Evolutionary conservation across 2,329 filamentous ascomycete species (phyloP).

Genomic region (Waltergamsia citrina): DNA sequence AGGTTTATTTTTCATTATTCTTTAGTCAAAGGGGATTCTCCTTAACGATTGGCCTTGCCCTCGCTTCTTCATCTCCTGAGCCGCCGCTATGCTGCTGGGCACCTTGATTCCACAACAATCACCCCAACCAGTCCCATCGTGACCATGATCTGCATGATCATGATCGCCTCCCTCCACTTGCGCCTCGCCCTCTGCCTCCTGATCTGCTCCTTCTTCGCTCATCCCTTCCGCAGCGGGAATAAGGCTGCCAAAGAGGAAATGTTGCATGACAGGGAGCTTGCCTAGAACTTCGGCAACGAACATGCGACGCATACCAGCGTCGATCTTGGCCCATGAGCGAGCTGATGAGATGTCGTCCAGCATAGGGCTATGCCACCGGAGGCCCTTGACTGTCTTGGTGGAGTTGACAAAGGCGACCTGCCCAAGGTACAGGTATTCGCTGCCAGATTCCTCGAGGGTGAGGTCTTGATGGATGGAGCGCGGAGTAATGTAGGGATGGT

Average conservation of each 20-base stretch:
- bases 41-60: constrained; percentile 51
- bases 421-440: constrained; percentile 82
- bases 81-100: constrained; percentile 85
- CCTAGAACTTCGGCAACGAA: constrained; percentile 86
- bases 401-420: constrained; percentile 92
- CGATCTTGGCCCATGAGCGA: constrained; percentile 85
- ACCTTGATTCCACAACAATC: constrained; percentile 98
- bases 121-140: constrained; percentile 68
- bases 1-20: neutral
- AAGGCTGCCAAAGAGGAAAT: constrained; percentile 86
- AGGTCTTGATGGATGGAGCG: constrained; percentile 80
- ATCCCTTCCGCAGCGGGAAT: constrained; percentile 75
- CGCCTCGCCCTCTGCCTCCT: constrained; percentile 35
- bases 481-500: constrained; percentile 73
- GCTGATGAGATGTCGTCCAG: constrained; percentile 92
- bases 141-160: constrained; percentile 40
- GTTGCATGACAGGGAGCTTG: constrained; percentile 96
- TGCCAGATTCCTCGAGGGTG: constrained; percentile 74
- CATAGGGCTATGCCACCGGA: constrained; percentile 97
- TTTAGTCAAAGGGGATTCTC: constrained; percentile 72
- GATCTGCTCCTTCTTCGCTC: constrained; percentile 53
- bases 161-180: constrained; percentile 36
- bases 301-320: constrained; percentile 94
- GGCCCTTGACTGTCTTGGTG: constrained; percentile 88
- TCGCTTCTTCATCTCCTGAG: constrained; percentile 76